Base-by-base conservation (phyloP, 192 early-diverging fungal species). In the Podochytrium sp. region DNA sequence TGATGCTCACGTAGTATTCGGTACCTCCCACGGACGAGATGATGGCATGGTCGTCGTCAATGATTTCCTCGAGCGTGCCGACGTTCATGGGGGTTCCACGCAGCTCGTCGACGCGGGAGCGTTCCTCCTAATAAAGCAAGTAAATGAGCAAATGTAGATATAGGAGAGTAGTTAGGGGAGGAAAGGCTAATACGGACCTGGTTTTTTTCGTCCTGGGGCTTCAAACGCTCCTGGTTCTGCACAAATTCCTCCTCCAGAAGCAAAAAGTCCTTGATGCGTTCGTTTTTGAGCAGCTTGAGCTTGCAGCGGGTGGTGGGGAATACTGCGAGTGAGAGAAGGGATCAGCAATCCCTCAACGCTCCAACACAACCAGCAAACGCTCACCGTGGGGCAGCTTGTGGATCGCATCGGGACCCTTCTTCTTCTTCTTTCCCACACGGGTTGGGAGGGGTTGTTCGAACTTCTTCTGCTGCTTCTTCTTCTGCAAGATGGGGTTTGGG, bases 221-320 rank as follows among this genome's bases (percentile, higher is more conserved):
- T 98, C 60, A 98, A 81, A 58, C 92, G 85, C 80, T 99, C 96
- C 85, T 99, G 98, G 85, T 99, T 99, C 78, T 92, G 90, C 77
- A 99, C 95, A 88, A 97, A 99, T 83, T 99, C 98, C 74, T 98
- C 98, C 80, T 99, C 97, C 84, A 99, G 90, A 37, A 98, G 85
- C 74, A 99, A 80, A 73, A 97, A 99, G 81, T 99, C 98, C 80
- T 99, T 97, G 65, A 99, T 97, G 27, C 98, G 89, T 76, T 98
- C 94, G 79, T 94, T 94, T 84, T 98, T 98, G 64, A 99, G 89
- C 69, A 98, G 87, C 88, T 97, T 97, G 53, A 99, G 89, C 71
- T 94, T 92, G 84, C 98, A 99, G 50, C 98, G 90, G 5, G 96
- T 96, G 4, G 96, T 95, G 49, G 97, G 97, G 80, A 92, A 96